Evolutionary conservation across 768 basidiomycete genomes (phyloP), one percentile per base, ranked within the genome.

Genomic region (Tulasnella sp.): DNA sequence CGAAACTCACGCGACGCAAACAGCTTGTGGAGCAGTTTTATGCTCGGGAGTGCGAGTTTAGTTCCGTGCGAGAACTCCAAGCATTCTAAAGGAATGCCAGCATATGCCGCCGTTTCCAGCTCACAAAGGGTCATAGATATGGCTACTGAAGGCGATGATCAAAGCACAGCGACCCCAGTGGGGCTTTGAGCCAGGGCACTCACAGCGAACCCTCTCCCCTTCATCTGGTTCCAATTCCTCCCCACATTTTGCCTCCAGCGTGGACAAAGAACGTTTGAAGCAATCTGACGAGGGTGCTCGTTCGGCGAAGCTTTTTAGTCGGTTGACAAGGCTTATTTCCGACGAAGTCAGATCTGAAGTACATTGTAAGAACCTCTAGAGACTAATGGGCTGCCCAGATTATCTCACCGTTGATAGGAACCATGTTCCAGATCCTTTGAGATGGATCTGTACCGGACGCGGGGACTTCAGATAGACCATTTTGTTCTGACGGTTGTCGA

Each of bases 81-180:
- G 42, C 75, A 76, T 49, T 76, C 75, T 31, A 70, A 70, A 45
- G 75, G 75, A 70, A 40, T 64, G 0, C 36, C 40, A 12, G 69
- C 29, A 34, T 69, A 1, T 29, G 38, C 67, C 34, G 75, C 75
- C 6, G 75, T 76, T 15, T 49, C 29, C 5, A 76, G 38, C 37
- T 76, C 75, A 40, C 75, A 76, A 42, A 76, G 67, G 1, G 75
- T 76, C 75, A 76, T 69, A 12, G 64, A 38, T 37, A 76, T 76
- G 14, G 75, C 75, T 14, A 71, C 75, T 76, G 38, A 14, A 17
- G 69, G 38, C 9, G 11, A 15, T 70, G 25, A 38, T 42, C 19
- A 39, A 49, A 25, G 15, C 29, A 42, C 37, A 29, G 17, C 1
- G 68, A 38, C 22, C 22, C 19, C 6, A 39, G 19, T 70, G 19